A percentile compares a stretch with the other conserved stretches of the same genome.
These are phyloP conservation scores for Pterulicium gracile DNA, from an alignment of 1,284 basidiomycete species.

Conservation along the genomic window DNA sequence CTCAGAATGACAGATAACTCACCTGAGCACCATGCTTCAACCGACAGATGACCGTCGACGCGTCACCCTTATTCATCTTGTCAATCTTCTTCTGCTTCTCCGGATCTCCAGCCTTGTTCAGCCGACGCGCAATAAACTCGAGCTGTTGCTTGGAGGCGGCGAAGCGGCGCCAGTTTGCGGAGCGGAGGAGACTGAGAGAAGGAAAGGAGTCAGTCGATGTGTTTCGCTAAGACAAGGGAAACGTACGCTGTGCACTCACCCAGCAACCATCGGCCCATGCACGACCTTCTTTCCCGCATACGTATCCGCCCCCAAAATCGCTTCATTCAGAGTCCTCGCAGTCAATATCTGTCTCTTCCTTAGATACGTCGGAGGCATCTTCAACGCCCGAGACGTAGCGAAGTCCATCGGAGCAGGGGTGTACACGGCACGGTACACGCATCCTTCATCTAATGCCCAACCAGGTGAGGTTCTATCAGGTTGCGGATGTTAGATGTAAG, in stretches of 20 bases:
- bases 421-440: constrained; percentile 36
- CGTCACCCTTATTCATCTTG: constrained; percentile 64
- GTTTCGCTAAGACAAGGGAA: not conserved
- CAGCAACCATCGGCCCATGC: constrained; percentile 30
- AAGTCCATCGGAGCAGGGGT: constrained; percentile 41
- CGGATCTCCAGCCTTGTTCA: constrained; percentile 15
- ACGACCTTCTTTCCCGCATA: constrained; percentile 48
- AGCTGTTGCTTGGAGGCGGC: constrained; percentile 63
- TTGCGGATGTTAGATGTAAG: no score
- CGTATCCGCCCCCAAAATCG: constrained; percentile 59
- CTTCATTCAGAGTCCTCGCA: constrained; percentile 41
- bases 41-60: constrained; percentile 68
- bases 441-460: constrained; percentile 18
- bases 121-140: constrained; percentile 50
- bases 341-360: constrained; percentile 42
- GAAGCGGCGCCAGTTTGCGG: constrained; percentile 63
- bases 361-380: constrained; percentile 40
- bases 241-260: constrained; percentile 32
- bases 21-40: constrained; percentile 71
- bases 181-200: constrained; percentile 42
- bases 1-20: constrained; percentile 9
- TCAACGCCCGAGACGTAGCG: constrained; percentile 31
- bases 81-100: constrained; percentile 16
- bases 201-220: constrained; percentile 11
- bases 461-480: no score